phyloP scores from a whole-genome alignment of 176 grass and related monocot species.

The Melocanna baccifera region DNA sequence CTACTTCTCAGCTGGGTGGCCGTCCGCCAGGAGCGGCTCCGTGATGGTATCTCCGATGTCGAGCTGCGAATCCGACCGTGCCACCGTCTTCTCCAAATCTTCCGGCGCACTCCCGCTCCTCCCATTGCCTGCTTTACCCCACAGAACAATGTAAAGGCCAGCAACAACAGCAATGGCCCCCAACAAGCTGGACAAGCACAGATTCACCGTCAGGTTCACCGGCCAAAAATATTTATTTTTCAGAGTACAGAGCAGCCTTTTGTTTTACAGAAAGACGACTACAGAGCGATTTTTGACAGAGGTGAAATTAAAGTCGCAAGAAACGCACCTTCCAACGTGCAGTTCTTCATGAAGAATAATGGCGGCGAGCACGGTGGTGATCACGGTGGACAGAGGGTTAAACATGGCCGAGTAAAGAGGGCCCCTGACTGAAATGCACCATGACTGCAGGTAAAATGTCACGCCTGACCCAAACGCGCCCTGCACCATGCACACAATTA shows the following conservation, averaged over 20 bases:
- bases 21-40: neutral
- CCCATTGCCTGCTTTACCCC: constrained; percentile 38
- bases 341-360: constrained; percentile 50
- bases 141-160: constrained; percentile 40
- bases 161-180: constrained; percentile 29
- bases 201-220: too few species aligned
- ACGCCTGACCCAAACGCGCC: constrained; percentile 60
- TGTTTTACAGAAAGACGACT: too few species aligned
- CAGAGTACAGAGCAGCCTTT: too few species aligned
- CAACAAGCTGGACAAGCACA: neutral
- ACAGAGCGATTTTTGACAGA: too few species aligned
- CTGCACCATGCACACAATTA: neutral
- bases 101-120: neutral
- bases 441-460: constrained; percentile 68
- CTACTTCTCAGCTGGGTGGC: neutral
- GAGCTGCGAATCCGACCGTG: neutral
- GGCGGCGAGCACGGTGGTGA: constrained; percentile 52
- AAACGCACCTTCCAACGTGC: constrained; percentile 54
- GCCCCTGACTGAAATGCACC: constrained; percentile 56
- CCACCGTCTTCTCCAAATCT: neutral
- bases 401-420: constrained; percentile 81
- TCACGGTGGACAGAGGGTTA: constrained; percentile 54
- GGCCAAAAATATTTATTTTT: too few species aligned
- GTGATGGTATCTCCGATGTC: neutral
- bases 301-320: too few species aligned